Evolutionary conservation across 768 basidiomycete species (phyloP), one percentile per base, ranked within the genome.

Genomic region (Gloeopeniophorella convolvens): DNA sequence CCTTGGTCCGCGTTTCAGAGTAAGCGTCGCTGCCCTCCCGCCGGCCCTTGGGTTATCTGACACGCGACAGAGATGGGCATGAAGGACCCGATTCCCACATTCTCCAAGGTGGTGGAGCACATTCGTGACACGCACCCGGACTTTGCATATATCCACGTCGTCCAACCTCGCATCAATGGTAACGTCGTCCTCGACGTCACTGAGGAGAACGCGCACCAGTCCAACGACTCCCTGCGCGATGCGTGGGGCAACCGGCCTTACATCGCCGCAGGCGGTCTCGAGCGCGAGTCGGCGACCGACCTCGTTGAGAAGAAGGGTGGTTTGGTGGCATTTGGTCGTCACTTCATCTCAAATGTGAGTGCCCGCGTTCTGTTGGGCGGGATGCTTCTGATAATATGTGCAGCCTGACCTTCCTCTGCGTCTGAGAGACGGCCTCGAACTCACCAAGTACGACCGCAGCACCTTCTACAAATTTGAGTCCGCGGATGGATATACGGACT

Each of bases 1-100:
- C 72, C 66, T 5, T 71, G 63, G 66, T 50, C 56, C 48, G 30
- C 28, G 3, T 56, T 58, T 30, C 56, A 66, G 67, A 58, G 63
- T 45, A 55, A 64, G 34, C 6, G 27, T 21, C 13, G 15, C 3
- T n/a, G n/a, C 3, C 3, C 2, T 6, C 2, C 12, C 5, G 1
- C 11, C 12, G 12, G 16, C 21, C 11, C 16, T 0, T 12, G 11
- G 16, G 12, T 1, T 1, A 10, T 16, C 20, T 45, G 11, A 35
- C 7, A 1, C 12, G 15, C 12, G 16, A 5, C 39, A 51, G 53
- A 32, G 15, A 54, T 54, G 53, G 47, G 49, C 15, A 47, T 54
- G 45, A 33, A 43, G 15, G 42, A 51, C 12, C 53, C 53, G 5
- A 40, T 51, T 24, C 42, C 53, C 6, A 54, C 53, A 5, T 45